Conservation (phyloP, 495 filamentous ascomycete genomes). For the Hypoxylon subgilvum region DNA sequence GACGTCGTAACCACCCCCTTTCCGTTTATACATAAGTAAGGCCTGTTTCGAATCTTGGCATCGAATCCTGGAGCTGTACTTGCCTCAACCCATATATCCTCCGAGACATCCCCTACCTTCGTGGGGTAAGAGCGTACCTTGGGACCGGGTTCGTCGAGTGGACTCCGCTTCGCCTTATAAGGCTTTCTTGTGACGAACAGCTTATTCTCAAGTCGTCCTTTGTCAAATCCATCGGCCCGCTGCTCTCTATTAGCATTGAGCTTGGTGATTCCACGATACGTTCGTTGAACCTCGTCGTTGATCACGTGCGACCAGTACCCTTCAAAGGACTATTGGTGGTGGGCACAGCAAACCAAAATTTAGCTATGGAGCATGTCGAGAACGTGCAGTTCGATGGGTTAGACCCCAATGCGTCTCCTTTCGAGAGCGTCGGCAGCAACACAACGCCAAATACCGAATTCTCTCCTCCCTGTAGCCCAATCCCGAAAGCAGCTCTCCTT, state of each 20-base stretch:
- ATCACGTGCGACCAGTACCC: constrained; percentile 15
- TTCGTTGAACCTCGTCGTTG: neutral
- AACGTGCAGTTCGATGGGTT: constrained; percentile 39
- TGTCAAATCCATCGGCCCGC: neutral
- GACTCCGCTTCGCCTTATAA: constrained; percentile 26
- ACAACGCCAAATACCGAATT: constrained; percentile 57
- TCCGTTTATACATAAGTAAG: constrained; percentile 28
- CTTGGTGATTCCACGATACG: neutral
- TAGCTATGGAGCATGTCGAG: constrained; percentile 37
- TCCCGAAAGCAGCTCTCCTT: constrained; percentile 35
- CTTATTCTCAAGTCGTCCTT: constrained; percentile 3
- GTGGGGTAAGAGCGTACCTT: constrained; percentile 26
- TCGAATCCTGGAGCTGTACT: constrained; percentile 11
- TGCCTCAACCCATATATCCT: constrained; percentile 28
- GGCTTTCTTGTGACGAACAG: constrained; percentile 10
- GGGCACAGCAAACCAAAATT: constrained; percentile 1
- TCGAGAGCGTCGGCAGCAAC: constrained; percentile 50
- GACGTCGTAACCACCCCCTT: constrained; percentile 23
- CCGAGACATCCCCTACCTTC: constrained; percentile 21
- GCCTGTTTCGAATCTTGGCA: constrained; percentile 18
- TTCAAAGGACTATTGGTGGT: neutral
- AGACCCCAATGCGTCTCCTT: constrained; percentile 49
- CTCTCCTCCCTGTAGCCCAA: constrained; percentile 56
- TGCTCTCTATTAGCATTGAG: constrained; percentile 2
- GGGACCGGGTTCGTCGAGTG: constrained; percentile 21